A percentile compares a stretch with the other conserved stretches of the same genome.
These are phyloP conservation scores for Blastobotrys niveus DNA, from an alignment of 1,139 yeast species.

Conservation along the genomic window DNA sequence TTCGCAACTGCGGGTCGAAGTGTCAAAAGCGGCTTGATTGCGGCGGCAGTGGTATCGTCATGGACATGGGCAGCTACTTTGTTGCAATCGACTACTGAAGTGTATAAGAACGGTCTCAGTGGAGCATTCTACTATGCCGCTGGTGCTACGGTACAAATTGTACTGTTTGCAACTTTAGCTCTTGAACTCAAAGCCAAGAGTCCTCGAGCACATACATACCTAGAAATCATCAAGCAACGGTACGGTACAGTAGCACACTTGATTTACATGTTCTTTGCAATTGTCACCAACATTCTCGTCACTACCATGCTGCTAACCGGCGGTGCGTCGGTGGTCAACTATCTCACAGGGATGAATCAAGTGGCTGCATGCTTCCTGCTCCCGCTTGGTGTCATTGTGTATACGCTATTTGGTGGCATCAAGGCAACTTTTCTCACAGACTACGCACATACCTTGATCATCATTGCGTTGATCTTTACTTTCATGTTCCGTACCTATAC, in stretches of 20 bases:
- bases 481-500: slow-evolving; percentile 35
- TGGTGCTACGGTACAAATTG: slow-evolving; percentile 71
- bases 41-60: slow-evolving; percentile 82
- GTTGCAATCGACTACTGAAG: slow-evolving; percentile 70
- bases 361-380: slow-evolving; percentile 76
- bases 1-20: slow-evolving; percentile 59
- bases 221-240: slow-evolving; percentile 62
- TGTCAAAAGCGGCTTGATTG: slow-evolving; percentile 72
- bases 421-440: slow-evolving; percentile 88
- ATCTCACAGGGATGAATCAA: slow-evolving; percentile 75
- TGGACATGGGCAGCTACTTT: slow-evolving; percentile 96
- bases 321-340: slow-evolving; percentile 72
- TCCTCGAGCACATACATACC: slow-evolving; percentile 58
- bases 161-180: slow-evolving; percentile 66
- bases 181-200: slow-evolving; percentile 49
- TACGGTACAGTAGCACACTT: slow-evolving; percentile 67
- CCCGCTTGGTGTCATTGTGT: slow-evolving; percentile 77
- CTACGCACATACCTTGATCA: slow-evolving; percentile 61
- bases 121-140: slow-evolving; percentile 73
- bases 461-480: slow-evolving; percentile 37
- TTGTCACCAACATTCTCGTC: slow-evolving; percentile 80
- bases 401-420: slow-evolving; percentile 83
- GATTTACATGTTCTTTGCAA: slow-evolving; percentile 68
- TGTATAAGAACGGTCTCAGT: slow-evolving; percentile 68
- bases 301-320: slow-evolving; percentile 78